phyloP scores from a whole-genome alignment of 1,284 basidiomycete species.

The Xerocomus nothofagi region DNA sequence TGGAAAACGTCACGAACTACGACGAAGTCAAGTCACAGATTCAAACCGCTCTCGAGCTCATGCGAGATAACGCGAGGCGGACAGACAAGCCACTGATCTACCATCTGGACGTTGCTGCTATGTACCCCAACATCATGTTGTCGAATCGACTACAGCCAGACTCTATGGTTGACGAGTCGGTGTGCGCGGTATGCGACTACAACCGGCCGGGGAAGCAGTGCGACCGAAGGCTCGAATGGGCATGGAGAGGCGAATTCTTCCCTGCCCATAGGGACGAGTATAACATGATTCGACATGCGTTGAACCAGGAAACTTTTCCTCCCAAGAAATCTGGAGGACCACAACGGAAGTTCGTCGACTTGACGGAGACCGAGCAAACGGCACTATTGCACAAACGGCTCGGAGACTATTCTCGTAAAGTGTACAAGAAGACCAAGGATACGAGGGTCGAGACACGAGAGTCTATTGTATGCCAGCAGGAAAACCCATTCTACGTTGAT shows the following conservation, averaged over 20 bases:
- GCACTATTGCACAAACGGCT: constrained; percentile 94
- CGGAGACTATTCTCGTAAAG: constrained; percentile 97
- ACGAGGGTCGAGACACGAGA: constrained; percentile 95
- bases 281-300: constrained; percentile 98
- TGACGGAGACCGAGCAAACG: constrained; percentile 86
- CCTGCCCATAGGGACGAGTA: constrained; percentile 97
- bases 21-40: constrained; percentile 89
- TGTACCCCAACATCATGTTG: constrained; percentile 99
- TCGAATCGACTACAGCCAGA: constrained; percentile 98
- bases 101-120: constrained; percentile 98
- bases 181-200: constrained; percentile 98
- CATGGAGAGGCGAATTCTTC: constrained; percentile 99
- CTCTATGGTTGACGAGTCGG: constrained; percentile 95
- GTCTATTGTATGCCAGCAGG: constrained; percentile 95
- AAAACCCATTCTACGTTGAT: constrained; percentile 99
- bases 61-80: constrained; percentile 91
- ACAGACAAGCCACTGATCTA: constrained; percentile 96
- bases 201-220: constrained; percentile 96
- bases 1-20: constrained; percentile 94
- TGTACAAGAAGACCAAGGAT: constrained; percentile 99
- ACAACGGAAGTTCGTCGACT: constrained; percentile 81
- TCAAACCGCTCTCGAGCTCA: constrained; percentile 74
- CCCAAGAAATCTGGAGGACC: constrained; percentile 74
- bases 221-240: constrained; percentile 95
- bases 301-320: constrained; percentile 94